Evolutionary conservation across 2,329 filamentous ascomycete genomes (phyloP).

Genomic region (Phyllosticta citriasiana): DNA sequence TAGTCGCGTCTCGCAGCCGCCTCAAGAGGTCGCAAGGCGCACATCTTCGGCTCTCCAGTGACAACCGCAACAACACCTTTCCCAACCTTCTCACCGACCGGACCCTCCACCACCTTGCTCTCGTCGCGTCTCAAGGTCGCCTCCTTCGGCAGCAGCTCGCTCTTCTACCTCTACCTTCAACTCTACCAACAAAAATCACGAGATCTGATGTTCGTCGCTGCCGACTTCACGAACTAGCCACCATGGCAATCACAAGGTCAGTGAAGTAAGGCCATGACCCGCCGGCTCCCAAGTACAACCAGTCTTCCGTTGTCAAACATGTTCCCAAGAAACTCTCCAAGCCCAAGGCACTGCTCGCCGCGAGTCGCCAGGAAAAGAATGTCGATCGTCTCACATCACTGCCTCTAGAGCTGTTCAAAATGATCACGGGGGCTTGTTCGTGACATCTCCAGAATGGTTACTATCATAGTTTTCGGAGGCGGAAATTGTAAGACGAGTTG

Average conservation of each 20-base stretch:
- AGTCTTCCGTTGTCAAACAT: background rate
- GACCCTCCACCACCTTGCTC: too few relatives aligned
- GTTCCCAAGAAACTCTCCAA: background rate
- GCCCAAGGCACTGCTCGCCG: background rate
- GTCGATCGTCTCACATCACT: background rate
- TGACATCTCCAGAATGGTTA: background rate
- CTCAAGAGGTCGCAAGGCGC: too few relatives aligned
- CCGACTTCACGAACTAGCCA: background rate
- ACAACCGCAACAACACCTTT: too few relatives aligned
- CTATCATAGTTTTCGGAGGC: background rate
- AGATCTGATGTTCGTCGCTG: background rate
- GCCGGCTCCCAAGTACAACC: background rate
- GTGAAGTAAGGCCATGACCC: background rate
- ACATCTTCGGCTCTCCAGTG: too few relatives aligned
- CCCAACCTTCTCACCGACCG: too few relatives aligned
- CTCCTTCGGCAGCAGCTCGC: too few relatives aligned
- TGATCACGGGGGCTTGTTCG: background rate
- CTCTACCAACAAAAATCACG: background rate
- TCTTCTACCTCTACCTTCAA: background rate
- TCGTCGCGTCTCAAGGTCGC: too few relatives aligned
- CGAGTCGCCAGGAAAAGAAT: background rate
- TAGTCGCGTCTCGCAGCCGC: too few relatives aligned
- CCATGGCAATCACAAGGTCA: background rate
- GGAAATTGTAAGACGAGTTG: too few relatives aligned
- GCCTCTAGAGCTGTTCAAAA: background rate